These are phyloP conservation scores for Puccinia coronata DNA, from an alignment of 1,284 basidiomycete species.

Conservation along the genomic window DNA sequence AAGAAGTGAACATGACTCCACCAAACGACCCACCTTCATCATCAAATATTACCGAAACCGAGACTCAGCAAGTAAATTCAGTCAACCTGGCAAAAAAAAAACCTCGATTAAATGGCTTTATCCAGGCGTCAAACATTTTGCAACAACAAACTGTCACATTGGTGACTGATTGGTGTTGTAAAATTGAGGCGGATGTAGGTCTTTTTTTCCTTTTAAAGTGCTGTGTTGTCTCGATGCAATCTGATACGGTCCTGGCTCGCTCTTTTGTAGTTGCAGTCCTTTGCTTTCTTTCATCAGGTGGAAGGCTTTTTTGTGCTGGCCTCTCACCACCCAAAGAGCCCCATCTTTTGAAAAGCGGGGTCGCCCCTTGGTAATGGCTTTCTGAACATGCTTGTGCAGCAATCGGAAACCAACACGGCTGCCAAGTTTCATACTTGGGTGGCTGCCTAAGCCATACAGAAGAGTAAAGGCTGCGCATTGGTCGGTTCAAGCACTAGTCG, in stretches of 20 bases:
- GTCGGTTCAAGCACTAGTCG: no score
- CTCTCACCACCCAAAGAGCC: background rate
- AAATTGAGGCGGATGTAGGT: background rate
- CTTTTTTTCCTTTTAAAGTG: background rate
- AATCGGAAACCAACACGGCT: background rate
- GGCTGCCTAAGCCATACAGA: background rate
- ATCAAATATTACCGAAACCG: no score
- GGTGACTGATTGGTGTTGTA: background rate
- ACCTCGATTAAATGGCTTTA: background rate
- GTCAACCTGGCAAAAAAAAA: background rate
- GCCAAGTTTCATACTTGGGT: constrained; percentile 6
- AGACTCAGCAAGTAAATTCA: no score
- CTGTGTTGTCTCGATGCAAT: no score
- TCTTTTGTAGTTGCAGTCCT: background rate
- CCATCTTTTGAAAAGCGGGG: background rate
- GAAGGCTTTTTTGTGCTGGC: background rate
- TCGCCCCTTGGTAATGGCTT: background rate
- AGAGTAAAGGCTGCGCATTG: background rate
- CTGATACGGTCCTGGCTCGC: no score
- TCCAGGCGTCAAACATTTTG: background rate
- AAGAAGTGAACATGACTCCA: no score
- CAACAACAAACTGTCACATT: background rate
- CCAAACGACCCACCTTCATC: background rate
- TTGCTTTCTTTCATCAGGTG: background rate
- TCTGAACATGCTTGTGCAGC: background rate